These are phyloP conservation scores for Calonectria hongkongensis DNA, from an alignment of 2,329 filamentous ascomycete species.

Conservation along the genomic window DNA sequence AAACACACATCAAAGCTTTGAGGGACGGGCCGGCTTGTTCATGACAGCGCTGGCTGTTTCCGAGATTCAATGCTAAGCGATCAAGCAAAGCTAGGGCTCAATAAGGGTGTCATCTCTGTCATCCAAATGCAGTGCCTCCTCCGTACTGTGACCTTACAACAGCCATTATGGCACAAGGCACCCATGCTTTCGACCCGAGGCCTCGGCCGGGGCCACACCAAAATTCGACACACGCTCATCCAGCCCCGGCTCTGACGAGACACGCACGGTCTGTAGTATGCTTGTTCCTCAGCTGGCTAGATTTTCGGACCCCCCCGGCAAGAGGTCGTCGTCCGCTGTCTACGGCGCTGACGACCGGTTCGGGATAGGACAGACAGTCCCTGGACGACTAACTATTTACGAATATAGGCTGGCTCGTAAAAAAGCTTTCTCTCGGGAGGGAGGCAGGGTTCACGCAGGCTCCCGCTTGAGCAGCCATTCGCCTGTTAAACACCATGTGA, in stretches of 20 bases:
- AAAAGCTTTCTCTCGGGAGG: not conserved
- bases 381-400: slow-evolving; percentile 31
- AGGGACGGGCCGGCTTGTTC: slow-evolving; percentile 23
- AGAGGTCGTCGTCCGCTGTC: slow-evolving; percentile 45
- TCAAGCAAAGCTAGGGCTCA: not conserved
- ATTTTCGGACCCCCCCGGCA: slow-evolving; percentile 42
- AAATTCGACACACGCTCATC: slow-evolving; percentile 49
- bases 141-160: slow-evolving; percentile 24
- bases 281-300: slow-evolving; percentile 41
- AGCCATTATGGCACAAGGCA: slow-evolving; percentile 16
- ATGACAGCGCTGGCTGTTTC: slow-evolving; percentile 31
- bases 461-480: not conserved
- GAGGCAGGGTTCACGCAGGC: not conserved
- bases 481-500: slow-evolving; percentile 26
- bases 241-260: slow-evolving; percentile 49
- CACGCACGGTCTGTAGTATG: slow-evolving; percentile 48
- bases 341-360: slow-evolving; percentile 48
- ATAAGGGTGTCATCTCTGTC: not conserved
- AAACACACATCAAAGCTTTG: not conserved
- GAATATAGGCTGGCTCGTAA: slow-evolving; percentile 6
- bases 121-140: slow-evolving; percentile 30
- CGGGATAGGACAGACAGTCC: slow-evolving; percentile 50
- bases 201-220: slow-evolving; percentile 50
- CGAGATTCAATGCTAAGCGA: slow-evolving; percentile 28
- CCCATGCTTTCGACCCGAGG: slow-evolving; percentile 27